A percentile compares a stretch with the other conserved stretches of the same genome.
These are phyloP conservation scores for Colletotrichum limetticola DNA, from an alignment of 2,329 filamentous ascomycete genomes.

Conservation along the genomic window DNA sequence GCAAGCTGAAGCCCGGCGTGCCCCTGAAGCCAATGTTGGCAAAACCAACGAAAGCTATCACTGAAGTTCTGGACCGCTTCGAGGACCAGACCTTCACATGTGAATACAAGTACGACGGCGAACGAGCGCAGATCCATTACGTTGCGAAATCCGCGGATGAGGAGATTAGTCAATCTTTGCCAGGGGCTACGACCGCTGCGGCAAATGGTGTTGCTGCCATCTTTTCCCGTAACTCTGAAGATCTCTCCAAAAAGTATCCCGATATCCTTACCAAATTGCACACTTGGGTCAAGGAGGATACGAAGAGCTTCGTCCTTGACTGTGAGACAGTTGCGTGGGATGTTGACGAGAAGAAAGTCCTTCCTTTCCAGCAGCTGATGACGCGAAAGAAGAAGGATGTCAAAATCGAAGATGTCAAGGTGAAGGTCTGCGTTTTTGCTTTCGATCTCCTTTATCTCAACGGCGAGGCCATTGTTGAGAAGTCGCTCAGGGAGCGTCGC, in stretches of 20 bases:
- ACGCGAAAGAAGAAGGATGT: conserved; percentile 98
- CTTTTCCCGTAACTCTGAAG: conserved; percentile 97
- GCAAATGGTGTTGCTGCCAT: conserved; percentile 86
- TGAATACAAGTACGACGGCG: conserved; percentile 99
- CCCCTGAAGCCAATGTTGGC: conserved; percentile 98
- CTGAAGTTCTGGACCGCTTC: conserved; percentile 95
- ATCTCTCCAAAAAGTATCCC: conserved; percentile 96
- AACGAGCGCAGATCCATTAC: conserved; percentile 98
- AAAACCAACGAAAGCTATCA: conserved; percentile 98
- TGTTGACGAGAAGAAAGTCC: conserved; percentile 89
- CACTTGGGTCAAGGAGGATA: conserved; percentile 89
- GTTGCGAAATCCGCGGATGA: conserved; percentile 83
- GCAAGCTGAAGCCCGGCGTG: conserved; percentile 92
- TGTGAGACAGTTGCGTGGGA: conserved; percentile 99
- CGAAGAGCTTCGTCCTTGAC: conserved; percentile 96
- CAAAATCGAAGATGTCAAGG: conserved; percentile 92
- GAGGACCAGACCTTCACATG: conserved; percentile 96
- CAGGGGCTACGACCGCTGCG: conserved; percentile 71
- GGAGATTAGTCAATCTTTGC: conserved; percentile 72
- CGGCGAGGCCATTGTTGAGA: conserved; percentile 88
- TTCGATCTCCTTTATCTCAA: conserved; percentile 96
- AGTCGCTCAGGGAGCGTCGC: conserved; percentile 84
- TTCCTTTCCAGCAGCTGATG: conserved; percentile 98
- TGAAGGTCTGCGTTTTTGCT: conserved; percentile 97
- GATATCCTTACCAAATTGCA: conserved; percentile 91